Conservation (phyloP, 441 rosid species). For the Erodium texanum region DNA sequence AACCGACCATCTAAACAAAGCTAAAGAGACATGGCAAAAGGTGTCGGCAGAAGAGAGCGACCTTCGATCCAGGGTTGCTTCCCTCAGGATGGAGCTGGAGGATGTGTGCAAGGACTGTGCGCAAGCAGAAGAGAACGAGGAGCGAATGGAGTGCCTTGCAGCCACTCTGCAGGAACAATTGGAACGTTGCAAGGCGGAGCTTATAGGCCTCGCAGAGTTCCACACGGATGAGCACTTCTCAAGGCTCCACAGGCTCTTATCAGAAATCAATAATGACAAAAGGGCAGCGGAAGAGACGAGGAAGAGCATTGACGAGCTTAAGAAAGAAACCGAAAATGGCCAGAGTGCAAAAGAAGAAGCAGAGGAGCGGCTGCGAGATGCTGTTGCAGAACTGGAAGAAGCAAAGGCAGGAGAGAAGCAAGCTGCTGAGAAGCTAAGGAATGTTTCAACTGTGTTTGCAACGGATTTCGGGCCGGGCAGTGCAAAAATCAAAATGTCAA, state of each 20-base stretch:
- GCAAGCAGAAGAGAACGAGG: constrained; percentile 71
- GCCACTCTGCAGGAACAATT: constrained; percentile 74
- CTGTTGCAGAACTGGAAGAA: constrained; percentile 77
- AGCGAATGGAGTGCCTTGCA: constrained; percentile 63
- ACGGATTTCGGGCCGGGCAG: constrained; percentile 59
- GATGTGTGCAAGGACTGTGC: constrained; percentile 59
- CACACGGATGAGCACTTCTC: constrained; percentile 76
- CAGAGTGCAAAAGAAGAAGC: constrained; percentile 55
- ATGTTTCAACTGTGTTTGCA: constrained; percentile 61
- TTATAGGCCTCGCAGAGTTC: constrained; percentile 48
- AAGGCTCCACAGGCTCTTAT: constrained; percentile 56
- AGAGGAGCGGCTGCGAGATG: constrained; percentile 51
- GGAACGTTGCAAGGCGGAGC: constrained; percentile 61
- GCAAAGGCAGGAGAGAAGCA: constrained; percentile 58
- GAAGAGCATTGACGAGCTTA: constrained; percentile 50
- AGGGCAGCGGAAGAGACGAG: constrained; percentile 68
- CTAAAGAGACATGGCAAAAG: constrained; percentile 61
- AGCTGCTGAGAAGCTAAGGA: constrained; percentile 62
- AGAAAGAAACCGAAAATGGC: constrained; percentile 55
- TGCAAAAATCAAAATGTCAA: constrained; percentile 72
- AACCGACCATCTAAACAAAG: constrained; percentile 63
- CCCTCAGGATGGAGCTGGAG: constrained; percentile 62
- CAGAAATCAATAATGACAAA: constrained; percentile 54
- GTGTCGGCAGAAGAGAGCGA: constrained; percentile 67
- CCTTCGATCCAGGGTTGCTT: constrained; percentile 49